phyloP scores from a whole-genome alignment of 2,329 filamentous ascomycete species.

The Pseudogymnoascus sp. region DNA sequence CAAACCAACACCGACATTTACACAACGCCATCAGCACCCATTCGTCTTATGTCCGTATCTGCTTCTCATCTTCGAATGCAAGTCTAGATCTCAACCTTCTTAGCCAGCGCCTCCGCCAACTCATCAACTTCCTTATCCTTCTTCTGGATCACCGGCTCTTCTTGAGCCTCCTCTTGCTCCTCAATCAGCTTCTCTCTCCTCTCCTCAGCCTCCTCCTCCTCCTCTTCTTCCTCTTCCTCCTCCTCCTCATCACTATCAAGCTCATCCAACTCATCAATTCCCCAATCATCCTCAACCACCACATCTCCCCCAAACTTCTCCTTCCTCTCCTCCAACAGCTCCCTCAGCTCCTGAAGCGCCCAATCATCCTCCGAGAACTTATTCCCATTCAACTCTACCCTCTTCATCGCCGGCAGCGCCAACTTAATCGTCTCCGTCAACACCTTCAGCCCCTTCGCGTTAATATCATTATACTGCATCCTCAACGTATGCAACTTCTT shows the following conservation, averaged over 20 bases:
- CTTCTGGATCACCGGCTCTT: conserved; percentile 64
- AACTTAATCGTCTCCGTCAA: conserved; percentile 63
- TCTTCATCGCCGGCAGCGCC: conserved; percentile 67
- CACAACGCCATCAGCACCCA: conserved; percentile 1
- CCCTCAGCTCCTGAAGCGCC: conserved; percentile 60
- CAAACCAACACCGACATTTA: conserved; percentile 5
- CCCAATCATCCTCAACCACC: conserved; percentile 74
- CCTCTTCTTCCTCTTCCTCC: conserved; percentile 62
- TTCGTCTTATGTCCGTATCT: neutral
- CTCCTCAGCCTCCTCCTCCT: conserved; percentile 52
- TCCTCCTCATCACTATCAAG: conserved; percentile 63
- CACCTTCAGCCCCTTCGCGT: conserved; percentile 63
- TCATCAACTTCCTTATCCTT: conserved; percentile 76
- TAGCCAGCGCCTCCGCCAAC: conserved; percentile 67
- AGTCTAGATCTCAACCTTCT: conserved; percentile 39
- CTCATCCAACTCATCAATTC: conserved; percentile 73
- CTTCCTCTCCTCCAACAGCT: conserved; percentile 70
- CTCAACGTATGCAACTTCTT: conserved; percentile 72
- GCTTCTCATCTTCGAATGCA: neutral
- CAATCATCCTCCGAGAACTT: conserved; percentile 84
- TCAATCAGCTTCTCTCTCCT: conserved; percentile 63
- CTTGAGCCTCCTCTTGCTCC: conserved; percentile 65
- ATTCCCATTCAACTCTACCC: conserved; percentile 93
- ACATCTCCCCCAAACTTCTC: conserved; percentile 61
- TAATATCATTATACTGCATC: conserved; percentile 93